Percentiles rank a stretch among this genome's conserved stretches.
phyloP scores from a whole-genome alignment of 1,139 yeast genomes.

The Sugiyamaella castrensis region DNA sequence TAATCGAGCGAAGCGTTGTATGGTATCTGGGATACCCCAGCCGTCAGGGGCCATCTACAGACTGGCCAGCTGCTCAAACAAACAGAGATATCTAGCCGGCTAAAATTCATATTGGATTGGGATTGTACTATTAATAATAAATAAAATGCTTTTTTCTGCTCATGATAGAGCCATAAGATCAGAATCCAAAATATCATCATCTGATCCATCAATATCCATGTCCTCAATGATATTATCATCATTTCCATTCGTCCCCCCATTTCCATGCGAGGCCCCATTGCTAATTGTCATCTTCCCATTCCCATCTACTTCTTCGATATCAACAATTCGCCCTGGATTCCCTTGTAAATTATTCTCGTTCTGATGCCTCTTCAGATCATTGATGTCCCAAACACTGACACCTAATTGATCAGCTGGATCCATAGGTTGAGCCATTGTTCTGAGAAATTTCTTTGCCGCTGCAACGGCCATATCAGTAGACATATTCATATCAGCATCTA shows the following conservation, averaged over 20 bases:
- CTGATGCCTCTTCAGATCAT: conserved; percentile 65
- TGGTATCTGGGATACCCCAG: no score
- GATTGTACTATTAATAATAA: no score
- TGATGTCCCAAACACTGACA: conserved; percentile 85
- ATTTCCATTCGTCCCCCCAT: no score
- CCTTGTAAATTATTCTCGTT: conserved; percentile 46
- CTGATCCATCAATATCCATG: conserved; percentile 19
- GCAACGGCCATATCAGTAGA: conserved; percentile 98
- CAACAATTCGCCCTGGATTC: no score
- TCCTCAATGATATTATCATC: no score
- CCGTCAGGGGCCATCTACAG: no score
- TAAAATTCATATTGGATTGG: no score
- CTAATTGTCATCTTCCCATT: neutral
- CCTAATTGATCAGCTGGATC: conserved; percentile 92
- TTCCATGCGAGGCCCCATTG: no score
- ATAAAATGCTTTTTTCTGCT: no score
- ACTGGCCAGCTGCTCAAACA: no score
- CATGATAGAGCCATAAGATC: conserved; percentile 6
- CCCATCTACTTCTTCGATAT: neutral
- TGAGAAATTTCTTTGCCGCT: conserved; percentile 82
- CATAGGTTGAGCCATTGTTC: conserved; percentile 93
- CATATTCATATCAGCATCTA: conserved; percentile 86
- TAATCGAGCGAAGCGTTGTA: no score
- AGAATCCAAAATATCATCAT: conserved; percentile 10
- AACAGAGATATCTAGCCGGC: no score